Conservation (phyloP, 1,284 basidiomycete species). For the Apiotrichum mycotoxinovorans region DNA sequence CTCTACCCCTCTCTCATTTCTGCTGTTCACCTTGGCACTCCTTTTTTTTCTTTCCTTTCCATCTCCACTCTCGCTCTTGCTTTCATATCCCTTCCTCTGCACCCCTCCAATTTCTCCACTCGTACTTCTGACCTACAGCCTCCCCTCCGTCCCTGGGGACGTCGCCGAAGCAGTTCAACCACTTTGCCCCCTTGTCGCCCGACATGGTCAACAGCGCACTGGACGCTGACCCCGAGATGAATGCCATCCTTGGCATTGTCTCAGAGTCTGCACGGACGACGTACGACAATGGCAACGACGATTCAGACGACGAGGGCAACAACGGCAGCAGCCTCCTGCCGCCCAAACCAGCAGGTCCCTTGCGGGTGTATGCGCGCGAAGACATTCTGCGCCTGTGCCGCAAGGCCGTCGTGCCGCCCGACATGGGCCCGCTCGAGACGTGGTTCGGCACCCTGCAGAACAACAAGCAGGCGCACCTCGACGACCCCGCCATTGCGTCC, state of each 20-base stretch:
- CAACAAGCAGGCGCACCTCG: constrained; percentile 10
- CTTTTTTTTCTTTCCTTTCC: neutral
- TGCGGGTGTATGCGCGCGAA: constrained; percentile 14
- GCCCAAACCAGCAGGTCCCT: constrained; percentile 5
- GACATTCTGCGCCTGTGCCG: constrained; percentile 12
- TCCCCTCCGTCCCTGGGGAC: constrained; percentile 18
- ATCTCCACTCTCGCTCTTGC: neutral
- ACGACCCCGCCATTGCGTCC: constrained; percentile 44
- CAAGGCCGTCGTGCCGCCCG: constrained; percentile 3
- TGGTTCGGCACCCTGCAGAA: constrained; percentile 14
- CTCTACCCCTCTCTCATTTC: too few species aligned
- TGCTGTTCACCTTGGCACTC: too few species aligned
- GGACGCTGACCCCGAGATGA: constrained; percentile 29
- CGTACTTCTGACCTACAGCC: constrained; percentile 2
- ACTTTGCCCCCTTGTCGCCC: constrained; percentile 43
- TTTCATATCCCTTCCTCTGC: neutral
- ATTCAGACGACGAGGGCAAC: constrained; percentile 1
- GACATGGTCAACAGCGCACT: constrained; percentile 31
- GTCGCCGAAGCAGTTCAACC: constrained; percentile 36
- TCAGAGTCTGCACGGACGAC: constrained; percentile 2
- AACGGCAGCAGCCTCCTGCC: neutral
- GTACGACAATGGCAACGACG: neutral
- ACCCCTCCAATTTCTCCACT: neutral
- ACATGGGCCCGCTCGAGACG: constrained; percentile 12
- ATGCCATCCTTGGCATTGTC: constrained; percentile 23